Evolutionary conservation across 352 stramenopile species (phyloP).

Genomic region (Pythium monospermum): DNA sequence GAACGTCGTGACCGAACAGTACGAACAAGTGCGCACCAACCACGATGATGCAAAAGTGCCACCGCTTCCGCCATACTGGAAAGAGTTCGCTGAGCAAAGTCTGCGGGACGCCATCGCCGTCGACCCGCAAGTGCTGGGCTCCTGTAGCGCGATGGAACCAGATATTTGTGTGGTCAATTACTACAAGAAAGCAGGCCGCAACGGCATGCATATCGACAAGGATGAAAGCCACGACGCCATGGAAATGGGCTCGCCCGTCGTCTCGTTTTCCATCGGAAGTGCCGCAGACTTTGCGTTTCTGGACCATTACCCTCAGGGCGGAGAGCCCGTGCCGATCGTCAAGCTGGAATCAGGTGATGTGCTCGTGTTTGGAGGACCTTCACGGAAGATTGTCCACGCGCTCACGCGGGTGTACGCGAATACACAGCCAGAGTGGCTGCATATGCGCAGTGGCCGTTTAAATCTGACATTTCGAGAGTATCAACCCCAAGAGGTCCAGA

Average conservation of each 20-base stretch:
- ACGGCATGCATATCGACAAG: conserved; percentile 74
- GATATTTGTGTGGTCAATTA: conserved; percentile 77
- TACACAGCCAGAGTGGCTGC: conserved; percentile 46
- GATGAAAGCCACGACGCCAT: conserved; percentile 59
- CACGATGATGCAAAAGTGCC: conserved; percentile 34
- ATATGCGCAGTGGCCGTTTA: conserved; percentile 51
- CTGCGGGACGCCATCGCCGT: conserved; percentile 28
- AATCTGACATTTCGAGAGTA: conserved; percentile 75
- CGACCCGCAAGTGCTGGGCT: conserved; percentile 44
- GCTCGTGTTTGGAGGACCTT: conserved; percentile 63
- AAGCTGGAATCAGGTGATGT: conserved; percentile 60
- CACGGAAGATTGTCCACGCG: conserved; percentile 55
- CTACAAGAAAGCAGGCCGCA: conserved; percentile 68
- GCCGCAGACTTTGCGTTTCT: conserved; percentile 65
- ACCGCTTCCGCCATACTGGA: conserved; percentile 32
- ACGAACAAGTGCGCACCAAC: conserved; percentile 54
- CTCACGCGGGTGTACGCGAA: conserved; percentile 59
- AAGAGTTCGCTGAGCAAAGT: conserved; percentile 29
- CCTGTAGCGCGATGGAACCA: conserved; percentile 33
- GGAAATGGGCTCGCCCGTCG: conserved; percentile 52
- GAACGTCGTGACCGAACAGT: conserved; percentile 69
- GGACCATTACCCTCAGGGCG: conserved; percentile 44
- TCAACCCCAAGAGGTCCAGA: conserved; percentile 23
- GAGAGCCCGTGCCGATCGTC: conserved; percentile 53
- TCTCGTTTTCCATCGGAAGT: conserved; percentile 66